These are phyloP conservation scores for Aspergillus brasiliensis DNA, from an alignment of 2,329 filamentous ascomycete species.

Conservation along the genomic window DNA sequence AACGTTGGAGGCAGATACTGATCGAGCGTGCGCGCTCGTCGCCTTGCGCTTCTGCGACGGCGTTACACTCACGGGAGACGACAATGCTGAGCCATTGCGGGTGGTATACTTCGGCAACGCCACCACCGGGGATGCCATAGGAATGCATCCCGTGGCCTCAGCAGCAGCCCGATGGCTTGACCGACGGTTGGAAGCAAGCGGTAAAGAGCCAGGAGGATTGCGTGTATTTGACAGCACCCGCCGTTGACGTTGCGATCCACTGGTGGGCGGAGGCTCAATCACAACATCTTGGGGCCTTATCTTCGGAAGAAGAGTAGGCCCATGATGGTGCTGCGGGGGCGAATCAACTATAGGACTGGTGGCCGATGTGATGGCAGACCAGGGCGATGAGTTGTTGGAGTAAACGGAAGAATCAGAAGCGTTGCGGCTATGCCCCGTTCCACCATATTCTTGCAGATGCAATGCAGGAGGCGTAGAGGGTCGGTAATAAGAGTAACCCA, in stretches of 20 bases:
- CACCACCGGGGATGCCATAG: conserved; percentile 49
- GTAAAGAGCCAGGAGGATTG: conserved; percentile 53
- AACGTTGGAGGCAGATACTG: conserved; percentile 68
- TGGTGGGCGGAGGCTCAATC: conserved; percentile 59
- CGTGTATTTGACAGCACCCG: conserved; percentile 56
- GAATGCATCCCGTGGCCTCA: conserved; percentile 48
- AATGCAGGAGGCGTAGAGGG: conserved; percentile 48
- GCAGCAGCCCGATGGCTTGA: conserved; percentile 49
- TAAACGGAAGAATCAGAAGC: conserved; percentile 67
- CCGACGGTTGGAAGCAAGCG: conserved; percentile 51
- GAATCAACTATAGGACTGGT: conserved; percentile 69
- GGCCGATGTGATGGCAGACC: conserved; percentile 67
- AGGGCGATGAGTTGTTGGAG: conserved; percentile 68
- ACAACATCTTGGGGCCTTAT: conserved; percentile 83
- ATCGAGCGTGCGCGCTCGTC: conserved; percentile 53
- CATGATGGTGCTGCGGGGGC: conserved; percentile 74
- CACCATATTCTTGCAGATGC: conserved; percentile 36
- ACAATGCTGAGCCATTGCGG: conserved; percentile 51
- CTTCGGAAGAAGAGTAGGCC: conserved; percentile 77
- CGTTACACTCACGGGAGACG: conserved; percentile 64
- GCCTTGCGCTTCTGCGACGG: conserved; percentile 45
- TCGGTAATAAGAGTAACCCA: conserved; percentile 46
- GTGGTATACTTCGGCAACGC: conserved; percentile 39
- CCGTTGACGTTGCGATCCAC: conserved; percentile 59
- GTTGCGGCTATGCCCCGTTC: conserved; percentile 58